Evolutionary conservation across 202 grass and related monocot species (phyloP).

Genomic region (Elaeis oleifera): DNA sequence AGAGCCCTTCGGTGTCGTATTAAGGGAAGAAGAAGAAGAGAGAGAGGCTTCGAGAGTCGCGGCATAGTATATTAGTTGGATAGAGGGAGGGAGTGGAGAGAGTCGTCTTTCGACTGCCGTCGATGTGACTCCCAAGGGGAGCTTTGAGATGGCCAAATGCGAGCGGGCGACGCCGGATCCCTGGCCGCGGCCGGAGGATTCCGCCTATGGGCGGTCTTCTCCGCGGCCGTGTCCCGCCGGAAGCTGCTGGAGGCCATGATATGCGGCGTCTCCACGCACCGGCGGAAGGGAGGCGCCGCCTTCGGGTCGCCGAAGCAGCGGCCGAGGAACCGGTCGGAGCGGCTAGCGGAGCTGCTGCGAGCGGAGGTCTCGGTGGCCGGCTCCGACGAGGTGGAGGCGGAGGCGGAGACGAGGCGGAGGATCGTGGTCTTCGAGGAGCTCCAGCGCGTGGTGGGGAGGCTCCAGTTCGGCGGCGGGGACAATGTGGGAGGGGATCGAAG

Average conservation of each 20-base stretch:
- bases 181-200: not conserved
- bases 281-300: not conserved
- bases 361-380: slow-evolving; percentile 54
- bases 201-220: slow-evolving; percentile 17
- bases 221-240: not conserved
- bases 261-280: not conserved
- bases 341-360: slow-evolving; percentile 53
- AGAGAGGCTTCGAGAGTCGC: no score
- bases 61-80: no score
- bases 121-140: not conserved
- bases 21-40: no score
- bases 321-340: slow-evolving; percentile 19
- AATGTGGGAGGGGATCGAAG: slow-evolving; percentile 1
- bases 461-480: slow-evolving; percentile 6
- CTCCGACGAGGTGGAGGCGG: slow-evolving; percentile 8
- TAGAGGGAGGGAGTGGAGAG: no score
- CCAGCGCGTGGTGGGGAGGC: slow-evolving; percentile 14
- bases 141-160: slow-evolving; percentile 12
- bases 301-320: not conserved
- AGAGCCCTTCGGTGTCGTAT: no score
- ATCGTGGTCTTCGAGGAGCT: slow-evolving; percentile 22
- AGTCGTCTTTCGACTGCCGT: no score
- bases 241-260: slow-evolving; percentile 11
- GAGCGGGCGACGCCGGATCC: not conserved
- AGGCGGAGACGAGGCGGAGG: not conserved